Evolutionary conservation across 352 stramenopile species (phyloP), one percentile per base, ranked within the genome.

Genomic region (Phytophthora sp.): DNA sequence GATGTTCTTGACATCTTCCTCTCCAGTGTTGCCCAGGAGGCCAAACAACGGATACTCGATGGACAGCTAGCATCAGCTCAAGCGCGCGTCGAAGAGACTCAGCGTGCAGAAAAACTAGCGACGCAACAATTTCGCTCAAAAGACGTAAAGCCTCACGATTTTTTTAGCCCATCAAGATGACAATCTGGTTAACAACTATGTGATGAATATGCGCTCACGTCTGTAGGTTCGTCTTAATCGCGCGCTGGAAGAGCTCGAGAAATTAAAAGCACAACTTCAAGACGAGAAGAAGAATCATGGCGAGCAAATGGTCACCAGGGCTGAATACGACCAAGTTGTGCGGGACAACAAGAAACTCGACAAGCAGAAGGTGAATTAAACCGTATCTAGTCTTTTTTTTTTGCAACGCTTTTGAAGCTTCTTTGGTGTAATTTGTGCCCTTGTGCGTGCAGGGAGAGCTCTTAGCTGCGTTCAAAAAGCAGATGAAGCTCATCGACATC

Each of bases 401-500:
- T n/a, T n/a, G n/a, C n/a, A n/a, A n/a, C n/a, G n/a, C n/a, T n/a
- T n/a, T n/a, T n/a, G n/a, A n/a, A n/a, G n/a, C n/a, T n/a, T n/a
- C n/a, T n/a, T 41, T 41, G 36, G 36, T 24, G 1, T 44, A n/a
- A n/a, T n/a, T n/a, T n/a, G n/a, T n/a, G n/a, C n/a, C n/a, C 55
- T 42, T 53, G 41, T 52, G 30, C 9, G 27, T 58, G 26, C 24
- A 91, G 83, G 79, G 72, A 29, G 86, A 95, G 30, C 39, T 95
- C 6, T 47, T 95, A 27, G 58, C 77, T 4, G 84, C 85, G 4
- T 95, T 95, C 68, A 93, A 93, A 57, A 92, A 93, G 64, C 86
- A 95, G 54, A 91, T 93, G 77, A 93, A 93, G 57, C 80, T 94
- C 30, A 93, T 94, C 44, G 86, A 94, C 27, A n/a, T 95, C 44